Base-by-base conservation (phyloP, 2,329 filamentous ascomycete species). In the Leptodontidium sp. region DNA sequence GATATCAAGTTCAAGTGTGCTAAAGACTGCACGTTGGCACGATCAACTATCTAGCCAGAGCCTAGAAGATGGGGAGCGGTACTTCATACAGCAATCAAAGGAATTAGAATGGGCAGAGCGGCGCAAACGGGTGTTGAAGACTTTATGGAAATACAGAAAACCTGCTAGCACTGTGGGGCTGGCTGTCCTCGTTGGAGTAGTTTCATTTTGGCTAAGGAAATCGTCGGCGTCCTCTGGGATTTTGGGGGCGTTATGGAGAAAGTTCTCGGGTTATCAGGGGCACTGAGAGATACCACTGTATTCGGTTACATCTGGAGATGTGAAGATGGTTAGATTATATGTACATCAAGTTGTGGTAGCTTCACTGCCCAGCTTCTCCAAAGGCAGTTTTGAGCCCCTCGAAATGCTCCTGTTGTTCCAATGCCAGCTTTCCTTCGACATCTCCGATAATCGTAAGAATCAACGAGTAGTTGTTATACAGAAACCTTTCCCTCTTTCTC, bases 391-490 rank as follows among this genome's bases (percentile, higher is more conserved):
- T 91, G 73, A 93, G 79, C 65, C 83, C 83, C 77, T 92, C 90
- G 78, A 96, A 94, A 80, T 94, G 88, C 73, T 84, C 85, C 80
- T 90, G 90, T 79, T 95, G 90, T 76, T 97, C 94, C 29, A 83
- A 82, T 0, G 91, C 88, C 76, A 95, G 79, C 79, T 92, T 93
- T 4, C 93, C 93, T 12, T 86, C 85, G 4, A 88, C 86, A 75
- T 95, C 91, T 76, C 91, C 89, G 72, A 99, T 92, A 71, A 99
- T 98, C 12, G 96, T 98, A 75, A 93, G 84, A n/a, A 99, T 88
- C 72, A 99, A 84, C 65, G 93, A 97, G 80, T 97, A 98, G 79
- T 99, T 99, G 79, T 98, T 99, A 78, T 92, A 96, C 76, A 99
- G 80, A 78, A 98, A 98, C 55, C 96, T 85, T 74, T 95, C 91